Evolutionary conservation across 768 basidiomycete genomes (phyloP).

Genomic region (Pleurotus salmoneostramineus): DNA sequence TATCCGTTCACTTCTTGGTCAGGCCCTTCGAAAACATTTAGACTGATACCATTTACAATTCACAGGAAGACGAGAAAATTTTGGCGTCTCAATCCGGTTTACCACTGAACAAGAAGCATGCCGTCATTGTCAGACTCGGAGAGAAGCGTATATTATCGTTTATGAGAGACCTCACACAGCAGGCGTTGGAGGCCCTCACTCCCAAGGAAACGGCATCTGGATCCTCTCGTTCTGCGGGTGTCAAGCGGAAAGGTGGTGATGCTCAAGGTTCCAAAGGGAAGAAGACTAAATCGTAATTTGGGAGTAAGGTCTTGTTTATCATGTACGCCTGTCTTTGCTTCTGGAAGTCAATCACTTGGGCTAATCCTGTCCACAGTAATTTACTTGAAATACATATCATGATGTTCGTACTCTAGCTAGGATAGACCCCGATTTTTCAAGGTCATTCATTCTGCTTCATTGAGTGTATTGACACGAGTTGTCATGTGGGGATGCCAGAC

Average conservation of each 20-base stretch:
- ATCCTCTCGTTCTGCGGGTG: background rate
- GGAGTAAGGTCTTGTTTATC: background rate
- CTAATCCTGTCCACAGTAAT: too few relatives aligned
- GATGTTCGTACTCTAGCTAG: too few relatives aligned
- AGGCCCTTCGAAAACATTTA: background rate
- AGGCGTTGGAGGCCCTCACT: background rate
- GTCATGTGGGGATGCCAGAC: too few relatives aligned
- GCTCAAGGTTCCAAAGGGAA: background rate
- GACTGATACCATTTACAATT: background rate
- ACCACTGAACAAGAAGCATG: slow-evolving; percentile 48
- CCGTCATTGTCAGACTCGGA: slow-evolving; percentile 70
- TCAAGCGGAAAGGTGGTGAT: background rate
- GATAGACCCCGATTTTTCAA: too few relatives aligned
- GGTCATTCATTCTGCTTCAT: too few relatives aligned
- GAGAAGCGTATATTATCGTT: slow-evolving; percentile 67
- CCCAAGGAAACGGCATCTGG: background rate
- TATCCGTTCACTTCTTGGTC: background rate
- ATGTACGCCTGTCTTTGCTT: too few relatives aligned
- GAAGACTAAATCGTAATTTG: background rate
- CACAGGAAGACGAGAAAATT: slow-evolving; percentile 45
- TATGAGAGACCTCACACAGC: slow-evolving; percentile 18
- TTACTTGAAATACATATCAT: too few relatives aligned
- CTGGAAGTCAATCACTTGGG: too few relatives aligned
- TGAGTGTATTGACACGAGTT: too few relatives aligned
- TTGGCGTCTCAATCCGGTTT: slow-evolving; percentile 29